phyloP scores from a whole-genome alignment of 306 rosid species.

The Crataegus laevigata region DNA sequence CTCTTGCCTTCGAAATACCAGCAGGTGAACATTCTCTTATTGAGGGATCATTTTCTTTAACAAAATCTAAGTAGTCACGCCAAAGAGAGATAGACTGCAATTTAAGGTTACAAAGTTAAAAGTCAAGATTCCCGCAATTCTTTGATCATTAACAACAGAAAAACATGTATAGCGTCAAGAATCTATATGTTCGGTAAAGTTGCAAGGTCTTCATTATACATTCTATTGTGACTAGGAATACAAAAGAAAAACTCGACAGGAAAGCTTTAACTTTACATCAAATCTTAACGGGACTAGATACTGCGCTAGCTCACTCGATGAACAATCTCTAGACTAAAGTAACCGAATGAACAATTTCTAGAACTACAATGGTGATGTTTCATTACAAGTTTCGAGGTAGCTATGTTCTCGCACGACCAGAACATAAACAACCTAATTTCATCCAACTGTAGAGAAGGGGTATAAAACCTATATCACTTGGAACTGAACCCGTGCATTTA shows the following conservation, averaged over 20 bases:
- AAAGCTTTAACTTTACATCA: not conserved
- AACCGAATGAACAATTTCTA: not conserved
- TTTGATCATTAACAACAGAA: constrained; percentile 2
- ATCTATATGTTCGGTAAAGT: not conserved
- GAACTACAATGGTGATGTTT: not conserved
- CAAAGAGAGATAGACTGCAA: constrained; percentile 81
- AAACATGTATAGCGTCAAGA: not conserved
- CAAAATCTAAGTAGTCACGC: constrained; percentile 58
- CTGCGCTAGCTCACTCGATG: not conserved
- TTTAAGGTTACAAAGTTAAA: constrained; percentile 15
- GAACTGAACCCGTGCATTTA: not conserved
- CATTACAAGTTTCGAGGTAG: not conserved
- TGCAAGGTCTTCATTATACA: not conserved
- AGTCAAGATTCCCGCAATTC: not conserved
- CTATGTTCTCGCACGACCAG: not conserved
- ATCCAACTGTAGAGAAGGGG: not conserved
- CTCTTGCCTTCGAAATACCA: constrained; percentile 68
- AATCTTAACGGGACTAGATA: not conserved
- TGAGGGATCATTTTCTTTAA: constrained; percentile 57
- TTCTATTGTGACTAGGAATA: not conserved
- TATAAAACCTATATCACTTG: not conserved
- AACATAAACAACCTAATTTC: not conserved
- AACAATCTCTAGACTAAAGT: not conserved
- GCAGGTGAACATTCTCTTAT: constrained; percentile 42
- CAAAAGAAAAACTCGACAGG: not conserved